phyloP scores from a whole-genome alignment of 1,284 basidiomycete genomes.

The Porodaedalea pini region DNA sequence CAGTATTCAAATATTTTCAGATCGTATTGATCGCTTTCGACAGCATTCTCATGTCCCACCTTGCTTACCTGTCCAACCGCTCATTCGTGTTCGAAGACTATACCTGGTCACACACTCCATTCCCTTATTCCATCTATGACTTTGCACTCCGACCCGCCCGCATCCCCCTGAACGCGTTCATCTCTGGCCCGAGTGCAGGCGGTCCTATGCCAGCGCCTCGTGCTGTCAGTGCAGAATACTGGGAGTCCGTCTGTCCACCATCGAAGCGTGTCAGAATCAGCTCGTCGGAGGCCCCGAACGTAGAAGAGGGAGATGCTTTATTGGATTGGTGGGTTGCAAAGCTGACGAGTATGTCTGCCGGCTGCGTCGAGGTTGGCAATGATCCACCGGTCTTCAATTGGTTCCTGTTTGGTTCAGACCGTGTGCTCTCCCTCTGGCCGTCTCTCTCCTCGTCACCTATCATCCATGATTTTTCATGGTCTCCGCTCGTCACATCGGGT shows the following conservation, averaged over 20 bases:
- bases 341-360: conserved; percentile 32
- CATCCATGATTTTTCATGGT: conserved; percentile 53
- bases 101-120: conserved; percentile 28
- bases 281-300: conserved; percentile 20
- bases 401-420: conserved; percentile 33
- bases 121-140: conserved; percentile 32
- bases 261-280: conserved; percentile 28
- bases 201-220: conserved; percentile 35
- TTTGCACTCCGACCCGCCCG: conserved; percentile 23
- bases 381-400: conserved; percentile 22
- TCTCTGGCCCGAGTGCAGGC: conserved; percentile 39
- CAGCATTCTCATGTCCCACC: conserved; percentile 20
- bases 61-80: conserved; percentile 26
- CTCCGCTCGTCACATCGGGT: conserved; percentile 52
- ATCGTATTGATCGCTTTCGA: conserved; percentile 28
- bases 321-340: conserved; percentile 36
- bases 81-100: conserved; percentile 28
- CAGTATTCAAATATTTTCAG: conserved; percentile 30
- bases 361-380: conserved; percentile 33
- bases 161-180: conserved; percentile 26
- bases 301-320: conserved; percentile 26
- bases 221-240: conserved; percentile 35
- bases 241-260: conserved; percentile 36
- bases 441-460: conserved; percentile 42
- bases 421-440: conserved; percentile 12